These are phyloP conservation scores for Claviceps sorghi DNA, from an alignment of 2,329 filamentous ascomycete genomes.

Conservation along the genomic window DNA sequence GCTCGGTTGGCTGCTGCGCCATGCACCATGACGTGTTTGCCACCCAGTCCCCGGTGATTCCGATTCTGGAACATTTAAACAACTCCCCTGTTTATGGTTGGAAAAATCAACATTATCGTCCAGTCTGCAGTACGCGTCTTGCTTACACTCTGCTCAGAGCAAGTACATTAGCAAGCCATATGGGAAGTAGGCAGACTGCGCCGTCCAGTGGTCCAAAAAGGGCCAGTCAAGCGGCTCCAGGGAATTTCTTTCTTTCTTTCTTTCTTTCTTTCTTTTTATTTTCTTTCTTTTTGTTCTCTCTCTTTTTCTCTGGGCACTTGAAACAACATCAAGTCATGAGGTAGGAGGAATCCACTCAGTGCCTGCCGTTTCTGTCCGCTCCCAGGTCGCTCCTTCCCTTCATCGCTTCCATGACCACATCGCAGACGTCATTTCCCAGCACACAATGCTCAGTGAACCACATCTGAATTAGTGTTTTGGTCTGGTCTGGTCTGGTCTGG, in stretches of 20 bases:
- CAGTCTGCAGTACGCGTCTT: neutral
- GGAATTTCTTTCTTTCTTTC: too few relatives aligned
- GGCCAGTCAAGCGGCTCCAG: too few relatives aligned
- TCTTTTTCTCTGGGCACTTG: too few relatives aligned
- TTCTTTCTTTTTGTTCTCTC: too few relatives aligned
- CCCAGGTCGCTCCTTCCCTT: neutral
- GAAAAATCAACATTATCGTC: neutral
- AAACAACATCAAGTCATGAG: too few relatives aligned
- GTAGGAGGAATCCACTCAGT: neutral
- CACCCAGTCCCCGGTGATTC: neutral
- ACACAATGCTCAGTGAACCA: neutral
- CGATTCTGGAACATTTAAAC: neutral
- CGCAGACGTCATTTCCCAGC: too few relatives aligned
- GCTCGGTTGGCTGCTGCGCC: slow-evolving; percentile 31
- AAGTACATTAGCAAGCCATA: too few relatives aligned
- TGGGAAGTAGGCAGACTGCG: too few relatives aligned
- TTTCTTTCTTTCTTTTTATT: too few relatives aligned
- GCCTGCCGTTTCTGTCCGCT: neutral
- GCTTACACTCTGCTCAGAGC: neutral
- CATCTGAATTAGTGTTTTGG: neutral
- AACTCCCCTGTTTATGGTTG: neutral
- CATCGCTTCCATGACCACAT: neutral
- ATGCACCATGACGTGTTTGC: neutral
- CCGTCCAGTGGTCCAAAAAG: too few relatives aligned
- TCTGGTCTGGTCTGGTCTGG: too few relatives aligned